Base-by-base conservation (phyloP, 2,329 filamentous ascomycete genomes). In the Botrytis medusae region DNA sequence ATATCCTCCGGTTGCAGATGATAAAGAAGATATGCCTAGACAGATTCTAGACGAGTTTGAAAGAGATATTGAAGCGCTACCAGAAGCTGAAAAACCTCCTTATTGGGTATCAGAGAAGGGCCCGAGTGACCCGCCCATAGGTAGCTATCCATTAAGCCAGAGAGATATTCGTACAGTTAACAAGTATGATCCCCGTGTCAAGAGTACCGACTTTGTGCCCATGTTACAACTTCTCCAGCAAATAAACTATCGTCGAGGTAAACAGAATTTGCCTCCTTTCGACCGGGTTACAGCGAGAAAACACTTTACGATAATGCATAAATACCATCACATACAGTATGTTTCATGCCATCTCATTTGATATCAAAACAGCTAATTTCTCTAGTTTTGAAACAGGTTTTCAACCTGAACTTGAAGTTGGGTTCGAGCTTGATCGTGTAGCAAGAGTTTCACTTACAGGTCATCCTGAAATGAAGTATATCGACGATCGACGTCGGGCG, bases 391-490 rank as follows among this genome's bases (percentile, higher is more conserved):
- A 69, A 16, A 37, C 65, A 57, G n/a, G 6, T 2, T 4, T 18
- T 4, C 7, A 54, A n/a, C 9, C 12, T 5, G 60, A 63, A 32
- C 46, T 65, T 42, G n/a, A 62, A 32, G 4, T 8, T 16, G 60
- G 25, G 10, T 14, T 4, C 1, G 57, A 64, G n/a, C 18, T 71
- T 42, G 42, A 51, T 63, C 46, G 3, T 32, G 68, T 79, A 22
- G 75, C 76, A 18, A 74, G 74, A 54, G 75, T 80, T 40, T 76
- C 79, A 25, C 67, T 75, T 4, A 74, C n/a, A 57, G 77, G 79
- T 6, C 78, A 79, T 61, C 79, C 79, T 32, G 79, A 80, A 54
- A 79, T 78, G 48, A 78, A 77, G 62, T 79, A 77, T 67, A 73
- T 78, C 4, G 40, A 71, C 0, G 75, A 74, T 12, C 60, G 61